These are phyloP conservation scores for Theobroma grandiflorum DNA, from an alignment of 441 rosid genomes.

Conservation along the genomic window DNA sequence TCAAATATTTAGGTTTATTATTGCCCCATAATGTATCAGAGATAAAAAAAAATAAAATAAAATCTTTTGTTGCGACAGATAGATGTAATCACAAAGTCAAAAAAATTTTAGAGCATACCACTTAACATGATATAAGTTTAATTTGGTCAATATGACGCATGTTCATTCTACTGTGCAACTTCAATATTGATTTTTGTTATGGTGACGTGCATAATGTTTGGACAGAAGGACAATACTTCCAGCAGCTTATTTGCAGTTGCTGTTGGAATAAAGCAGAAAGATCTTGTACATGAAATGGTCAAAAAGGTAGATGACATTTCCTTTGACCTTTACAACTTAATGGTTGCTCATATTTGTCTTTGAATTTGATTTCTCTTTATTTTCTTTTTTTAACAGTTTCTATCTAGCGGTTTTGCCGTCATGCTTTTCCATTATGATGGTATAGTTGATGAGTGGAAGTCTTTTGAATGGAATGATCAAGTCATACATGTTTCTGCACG, in stretches of 20 bases:
- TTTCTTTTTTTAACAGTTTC: constrained; percentile 52
- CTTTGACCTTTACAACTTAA: not conserved
- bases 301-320: constrained; percentile 47
- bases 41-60: not conserved
- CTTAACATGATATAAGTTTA: not conserved
- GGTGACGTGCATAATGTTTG: constrained; percentile 20
- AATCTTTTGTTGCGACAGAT: not conserved
- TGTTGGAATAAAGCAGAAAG: constrained; percentile 69
- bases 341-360: not conserved
- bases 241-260: constrained; percentile 56
- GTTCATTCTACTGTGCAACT: not conserved
- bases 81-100: not conserved
- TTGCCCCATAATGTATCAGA: not conserved
- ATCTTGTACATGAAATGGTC: constrained; percentile 63
- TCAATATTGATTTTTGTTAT: not conserved
- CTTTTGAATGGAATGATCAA: constrained; percentile 52
- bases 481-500: constrained; percentile 70
- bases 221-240: constrained; percentile 37
- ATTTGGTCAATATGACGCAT: not conserved
- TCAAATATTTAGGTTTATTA: not conserved
- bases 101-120: not conserved
- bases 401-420: constrained; percentile 54
- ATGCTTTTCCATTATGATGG: constrained; percentile 87
- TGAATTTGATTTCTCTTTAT: constrained; percentile 9
- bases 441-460: constrained; percentile 64